Percentiles rank a stretch among this genome's conserved stretches.
Evolutionary conservation across 768 basidiomycete species (phyloP).

Genomic region (Suillus hirtellus): DNA sequence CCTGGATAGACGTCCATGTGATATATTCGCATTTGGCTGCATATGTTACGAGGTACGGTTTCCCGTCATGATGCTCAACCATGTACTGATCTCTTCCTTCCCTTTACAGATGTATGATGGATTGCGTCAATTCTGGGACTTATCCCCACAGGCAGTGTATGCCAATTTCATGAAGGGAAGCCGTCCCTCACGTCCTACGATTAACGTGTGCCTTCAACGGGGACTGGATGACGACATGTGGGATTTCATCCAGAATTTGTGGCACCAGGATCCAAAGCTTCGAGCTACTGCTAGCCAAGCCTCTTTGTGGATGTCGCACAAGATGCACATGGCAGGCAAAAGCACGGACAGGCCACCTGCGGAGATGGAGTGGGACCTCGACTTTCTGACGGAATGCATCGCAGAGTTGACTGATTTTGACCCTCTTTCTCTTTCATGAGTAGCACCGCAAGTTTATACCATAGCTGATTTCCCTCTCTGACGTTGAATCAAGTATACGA

Average conservation of each 20-base stretch:
- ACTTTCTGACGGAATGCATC: conserved; percentile 19
- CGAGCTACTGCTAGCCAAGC: conserved; percentile 29
- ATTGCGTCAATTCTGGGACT: conserved; percentile 25
- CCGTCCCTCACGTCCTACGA: conserved; percentile 22
- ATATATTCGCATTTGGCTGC: conserved; percentile 38
- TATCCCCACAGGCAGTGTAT: conserved; percentile 20
- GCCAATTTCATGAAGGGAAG: conserved; percentile 17
- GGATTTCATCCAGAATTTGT: conserved; percentile 30
- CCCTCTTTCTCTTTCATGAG: not conserved
- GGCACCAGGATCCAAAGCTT: conserved; percentile 27
- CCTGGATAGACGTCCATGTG: conserved; percentile 30
- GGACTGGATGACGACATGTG: conserved; percentile 35
- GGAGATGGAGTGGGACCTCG: conserved; percentile 27
- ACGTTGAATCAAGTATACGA: not conserved
- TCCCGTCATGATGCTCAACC: not conserved
- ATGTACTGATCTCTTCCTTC: not conserved
- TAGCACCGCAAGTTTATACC: not conserved
- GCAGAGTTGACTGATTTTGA: not conserved
- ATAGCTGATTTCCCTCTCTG: not conserved
- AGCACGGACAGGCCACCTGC: conserved; percentile 4
- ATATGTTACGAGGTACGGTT: conserved; percentile 34
- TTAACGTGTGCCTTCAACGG: conserved; percentile 9
- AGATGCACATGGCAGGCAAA: conserved; percentile 12
- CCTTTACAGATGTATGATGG: conserved; percentile 29
- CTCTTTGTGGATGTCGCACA: conserved; percentile 22